phyloP scores from a whole-genome alignment of 1,284 basidiomycete species.

The Rhizoctonia solani region DNA sequence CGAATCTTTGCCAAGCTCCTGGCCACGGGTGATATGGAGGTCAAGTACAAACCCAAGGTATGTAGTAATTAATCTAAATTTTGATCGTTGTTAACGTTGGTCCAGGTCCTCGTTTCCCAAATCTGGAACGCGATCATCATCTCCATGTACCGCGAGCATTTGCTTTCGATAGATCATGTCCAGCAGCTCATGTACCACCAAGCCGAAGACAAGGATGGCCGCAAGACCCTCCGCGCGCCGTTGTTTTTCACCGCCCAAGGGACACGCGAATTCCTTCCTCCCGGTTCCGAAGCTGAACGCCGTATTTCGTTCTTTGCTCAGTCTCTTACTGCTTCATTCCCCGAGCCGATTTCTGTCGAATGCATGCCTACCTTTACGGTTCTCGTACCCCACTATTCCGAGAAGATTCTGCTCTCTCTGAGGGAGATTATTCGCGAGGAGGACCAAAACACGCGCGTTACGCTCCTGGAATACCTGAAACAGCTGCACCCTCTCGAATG shows the following conservation, averaged over 20 bases:
- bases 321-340: conserved; percentile 87
- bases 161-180: conserved; percentile 93
- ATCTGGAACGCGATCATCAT: conserved; percentile 99
- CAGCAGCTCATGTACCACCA: conserved; percentile 95
- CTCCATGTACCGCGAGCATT: conserved; percentile 98
- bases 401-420: conserved; percentile 92
- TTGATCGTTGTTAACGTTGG: neutral
- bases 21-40: conserved; percentile 90
- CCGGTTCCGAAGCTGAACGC: conserved; percentile 90
- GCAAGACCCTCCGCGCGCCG: conserved; percentile 87
- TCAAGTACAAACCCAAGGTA: conserved; percentile 97
- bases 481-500: conserved; percentile 98
- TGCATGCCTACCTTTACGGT: conserved; percentile 99
- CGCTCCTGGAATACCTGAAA: conserved; percentile 95
- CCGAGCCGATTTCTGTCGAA: conserved; percentile 89
- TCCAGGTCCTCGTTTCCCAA: conserved; percentile 89
- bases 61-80: conserved; percentile 37
- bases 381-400: conserved; percentile 93
- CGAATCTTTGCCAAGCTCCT: conserved; percentile 92
- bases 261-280: conserved; percentile 92
- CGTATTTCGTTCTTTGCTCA: conserved; percentile 97
- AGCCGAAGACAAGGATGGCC: conserved; percentile 78
- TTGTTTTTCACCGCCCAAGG: conserved; percentile 94
- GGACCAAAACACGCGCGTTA: conserved; percentile 93
- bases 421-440: conserved; percentile 97